Conservation (phyloP, 2,329 filamentous ascomycete genomes). For the Microdochium paspali region DNA sequence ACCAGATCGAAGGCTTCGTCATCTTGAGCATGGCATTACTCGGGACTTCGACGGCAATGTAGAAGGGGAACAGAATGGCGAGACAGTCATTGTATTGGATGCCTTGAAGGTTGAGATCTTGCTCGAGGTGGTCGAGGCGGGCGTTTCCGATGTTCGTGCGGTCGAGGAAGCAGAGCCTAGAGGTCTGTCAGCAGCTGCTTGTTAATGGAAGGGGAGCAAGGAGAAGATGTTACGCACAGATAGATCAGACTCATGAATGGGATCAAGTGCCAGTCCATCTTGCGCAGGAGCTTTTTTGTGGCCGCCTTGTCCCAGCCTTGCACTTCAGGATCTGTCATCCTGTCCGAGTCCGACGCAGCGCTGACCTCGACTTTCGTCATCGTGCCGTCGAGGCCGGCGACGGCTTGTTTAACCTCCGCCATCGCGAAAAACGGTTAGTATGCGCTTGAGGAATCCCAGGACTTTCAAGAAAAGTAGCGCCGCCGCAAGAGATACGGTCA, state of each 20-base stretch:
- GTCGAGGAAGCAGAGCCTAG: constrained; percentile 38
- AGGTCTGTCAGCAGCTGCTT: not conserved
- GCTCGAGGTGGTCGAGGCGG: constrained; percentile 22
- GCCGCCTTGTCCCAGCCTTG: constrained; percentile 19
- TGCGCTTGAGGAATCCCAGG: not conserved
- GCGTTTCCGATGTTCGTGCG: constrained; percentile 38
- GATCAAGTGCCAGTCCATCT: constrained; percentile 45
- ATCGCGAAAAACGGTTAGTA: not conserved
- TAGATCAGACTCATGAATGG: constrained; percentile 52
- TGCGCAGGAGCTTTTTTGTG: constrained; percentile 41
- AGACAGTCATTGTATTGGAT: constrained; percentile 54
- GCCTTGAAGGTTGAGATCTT: constrained; percentile 36
- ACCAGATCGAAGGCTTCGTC: constrained; percentile 50
- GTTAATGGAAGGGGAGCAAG: not conserved
- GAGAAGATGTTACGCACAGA: constrained; percentile 22
- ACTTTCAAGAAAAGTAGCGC: not conserved
- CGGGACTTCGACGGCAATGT: constrained; percentile 48
- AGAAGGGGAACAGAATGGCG: constrained; percentile 55
- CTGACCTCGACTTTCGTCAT: not conserved
- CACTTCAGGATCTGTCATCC: not conserved
- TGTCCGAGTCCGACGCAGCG: not conserved
- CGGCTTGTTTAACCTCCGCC: not conserved
- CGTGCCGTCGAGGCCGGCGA: not conserved
- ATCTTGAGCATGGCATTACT: constrained; percentile 56
- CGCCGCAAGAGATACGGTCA: not conserved